Evolutionary conservation across 805 yeast species (phyloP), one percentile per base, ranked within the genome.

Genomic region (Wickerhamomyces rabaulensis): DNA sequence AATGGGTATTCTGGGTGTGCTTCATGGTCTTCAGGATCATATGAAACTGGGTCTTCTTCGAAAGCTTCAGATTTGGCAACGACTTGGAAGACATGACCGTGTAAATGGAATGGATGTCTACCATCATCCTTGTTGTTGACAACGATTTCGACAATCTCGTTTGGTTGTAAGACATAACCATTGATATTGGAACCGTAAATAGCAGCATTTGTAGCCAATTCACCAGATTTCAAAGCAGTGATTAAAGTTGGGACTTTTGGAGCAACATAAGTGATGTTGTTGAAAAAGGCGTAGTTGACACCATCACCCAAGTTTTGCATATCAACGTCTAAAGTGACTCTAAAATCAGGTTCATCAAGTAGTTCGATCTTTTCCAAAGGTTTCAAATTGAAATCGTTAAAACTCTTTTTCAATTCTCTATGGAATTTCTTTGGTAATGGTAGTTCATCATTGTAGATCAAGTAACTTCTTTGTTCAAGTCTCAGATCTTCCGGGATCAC

Each of bases 291-390:
- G 58, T 86, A 86, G 53, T 79, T 82, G 42, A 84, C 72, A 54
- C 94, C 95, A 57, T 86, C 80, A 23, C 82, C 87, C 47, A 86
- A 69, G 54, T 80, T 82, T 16, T 76, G 79, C 91, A 83, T 84
- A 46, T 68, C 71, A 51, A 82, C 77, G 57, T 74, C 78, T 51
- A 82, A 71, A 22, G 73, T 76, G 49, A 82, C 78, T 52, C 71
- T 80, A 47, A 75, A 71, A 63, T 86, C 92, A 19, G 86, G 76
- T 27, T 80, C 82, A 12, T 75, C 78, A 8, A 70, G 69, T n/a
- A 80, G 49, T 19, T 72, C 70, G 12, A 56, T 56, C 4, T 63
- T 82, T 48, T 79, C 79, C 26, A 67, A 58, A 21, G 75, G 68
- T 41, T 62, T 65, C 48, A 70, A 59, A 27, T 63, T 53, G 48